Evolutionary conservation across 257 asterid species (phyloP).

Genomic region (Haberlea rhodopensis): DNA sequence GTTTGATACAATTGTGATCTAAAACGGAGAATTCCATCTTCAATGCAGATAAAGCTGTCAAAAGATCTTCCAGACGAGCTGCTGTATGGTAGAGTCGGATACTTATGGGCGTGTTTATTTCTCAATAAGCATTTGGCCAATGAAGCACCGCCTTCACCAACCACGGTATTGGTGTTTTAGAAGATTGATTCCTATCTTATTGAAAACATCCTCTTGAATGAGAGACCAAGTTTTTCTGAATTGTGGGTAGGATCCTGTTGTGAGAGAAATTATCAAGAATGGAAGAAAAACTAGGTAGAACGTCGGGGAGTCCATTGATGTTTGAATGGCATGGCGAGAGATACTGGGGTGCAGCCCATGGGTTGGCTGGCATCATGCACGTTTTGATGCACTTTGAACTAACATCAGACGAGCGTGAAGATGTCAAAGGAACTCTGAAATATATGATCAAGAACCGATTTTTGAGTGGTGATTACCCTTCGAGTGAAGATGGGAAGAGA

Average conservation of each 20-base stretch:
- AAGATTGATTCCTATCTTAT: not conserved
- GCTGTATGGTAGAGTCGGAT: slow-evolving; percentile 72
- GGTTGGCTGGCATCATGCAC: slow-evolving; percentile 70
- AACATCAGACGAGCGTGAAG: slow-evolving; percentile 47
- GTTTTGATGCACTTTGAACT: slow-evolving; percentile 57
- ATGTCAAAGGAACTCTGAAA: slow-evolving; percentile 57
- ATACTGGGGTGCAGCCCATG: slow-evolving; percentile 93
- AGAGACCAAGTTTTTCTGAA: not conserved
- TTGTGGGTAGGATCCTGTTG: slow-evolving; percentile 39
- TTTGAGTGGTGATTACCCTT: slow-evolving; percentile 67
- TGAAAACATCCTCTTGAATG: not conserved
- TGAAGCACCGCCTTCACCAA: slow-evolving; percentile 47
- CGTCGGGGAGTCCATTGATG: slow-evolving; percentile 55
- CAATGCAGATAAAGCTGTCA: slow-evolving; percentile 49
- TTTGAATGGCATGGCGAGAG: slow-evolving; percentile 60
- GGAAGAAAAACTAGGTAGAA: slow-evolving; percentile 58
- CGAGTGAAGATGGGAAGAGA: slow-evolving; percentile 48
- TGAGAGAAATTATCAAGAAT: slow-evolving; percentile 42
- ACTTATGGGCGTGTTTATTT: slow-evolving; percentile 61
- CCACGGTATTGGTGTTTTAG: slow-evolving; percentile 32
- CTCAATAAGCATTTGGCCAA: slow-evolving; percentile 55
- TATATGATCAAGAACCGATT: slow-evolving; percentile 60
- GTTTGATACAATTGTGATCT: not conserved
- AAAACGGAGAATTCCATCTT: slow-evolving; percentile 12
- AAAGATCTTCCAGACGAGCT: slow-evolving; percentile 64